These are phyloP conservation scores for Malassezia caprae DNA, from an alignment of 1,284 basidiomycete genomes.

Conservation along the genomic window DNA sequence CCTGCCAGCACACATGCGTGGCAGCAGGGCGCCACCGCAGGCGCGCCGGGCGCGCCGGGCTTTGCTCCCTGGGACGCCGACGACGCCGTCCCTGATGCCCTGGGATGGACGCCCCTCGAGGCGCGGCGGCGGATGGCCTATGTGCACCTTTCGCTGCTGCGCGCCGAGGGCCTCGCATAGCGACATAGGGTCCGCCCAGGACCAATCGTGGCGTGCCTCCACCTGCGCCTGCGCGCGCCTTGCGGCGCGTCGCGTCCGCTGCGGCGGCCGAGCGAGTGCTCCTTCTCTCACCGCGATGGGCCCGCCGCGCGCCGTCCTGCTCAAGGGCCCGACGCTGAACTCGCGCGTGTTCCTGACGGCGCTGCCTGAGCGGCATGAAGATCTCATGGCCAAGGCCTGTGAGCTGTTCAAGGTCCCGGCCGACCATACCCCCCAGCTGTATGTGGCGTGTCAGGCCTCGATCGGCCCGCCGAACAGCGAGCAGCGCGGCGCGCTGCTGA, in stretches of 20 bases:
- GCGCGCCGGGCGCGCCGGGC: background rate
- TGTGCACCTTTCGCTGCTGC: slow-evolving; percentile 14
- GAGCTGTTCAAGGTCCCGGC: slow-evolving; percentile 36
- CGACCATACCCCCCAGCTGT: slow-evolving; percentile 34
- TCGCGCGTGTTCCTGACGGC: slow-evolving; percentile 38
- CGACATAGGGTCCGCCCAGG: background rate
- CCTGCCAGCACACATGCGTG: slow-evolving; percentile 7
- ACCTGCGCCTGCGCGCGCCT: slow-evolving; percentile 6
- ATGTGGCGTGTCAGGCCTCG: slow-evolving; percentile 14
- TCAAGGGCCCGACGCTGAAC: slow-evolving; percentile 37
- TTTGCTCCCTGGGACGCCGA: slow-evolving; percentile 12
- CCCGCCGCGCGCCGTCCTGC: slow-evolving; percentile 25
- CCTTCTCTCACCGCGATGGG: slow-evolving; percentile 4
- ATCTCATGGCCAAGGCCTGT: slow-evolving; percentile 32
- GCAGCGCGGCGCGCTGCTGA: slow-evolving; percentile 27
- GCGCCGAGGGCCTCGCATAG: slow-evolving; percentile 15
- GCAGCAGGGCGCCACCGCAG: background rate
- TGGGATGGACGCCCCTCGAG: slow-evolving; percentile 13
- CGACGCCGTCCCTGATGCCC: background rate
- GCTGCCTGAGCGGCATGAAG: slow-evolving; percentile 24
- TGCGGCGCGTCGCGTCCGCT: background rate
- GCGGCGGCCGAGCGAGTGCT: background rate
- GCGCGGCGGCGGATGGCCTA: slow-evolving; percentile 16
- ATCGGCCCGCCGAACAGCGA: slow-evolving; percentile 27
- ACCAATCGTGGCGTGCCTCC: background rate